A percentile compares a stretch with the other conserved stretches of the same genome.
These are phyloP conservation scores for Xylaria scruposa DNA, from an alignment of 495 filamentous ascomycete species.

Conservation along the genomic window DNA sequence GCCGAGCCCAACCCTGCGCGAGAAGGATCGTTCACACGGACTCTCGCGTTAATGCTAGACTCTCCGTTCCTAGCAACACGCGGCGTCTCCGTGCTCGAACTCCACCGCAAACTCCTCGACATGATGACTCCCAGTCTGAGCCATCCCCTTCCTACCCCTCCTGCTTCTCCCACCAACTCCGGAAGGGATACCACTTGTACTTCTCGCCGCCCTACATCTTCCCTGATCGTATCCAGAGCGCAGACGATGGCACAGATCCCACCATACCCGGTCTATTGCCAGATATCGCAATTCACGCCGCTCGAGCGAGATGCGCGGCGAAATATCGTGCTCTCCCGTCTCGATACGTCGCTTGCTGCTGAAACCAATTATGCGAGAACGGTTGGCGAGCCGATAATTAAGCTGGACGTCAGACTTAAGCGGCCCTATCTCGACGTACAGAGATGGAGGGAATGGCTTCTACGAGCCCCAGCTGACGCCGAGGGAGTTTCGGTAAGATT, in stretches of 20 bases:
- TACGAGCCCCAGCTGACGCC: slow-evolving; percentile 10
- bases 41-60: slow-evolving; percentile 17
- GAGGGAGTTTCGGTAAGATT: neutral
- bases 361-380: neutral
- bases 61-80: slow-evolving; percentile 4
- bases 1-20: neutral
- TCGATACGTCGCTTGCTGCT: neutral
- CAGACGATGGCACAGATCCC: neutral
- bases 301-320: neutral
- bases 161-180: neutral
- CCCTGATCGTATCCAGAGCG: neutral
- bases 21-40: slow-evolving; percentile 22
- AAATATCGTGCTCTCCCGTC: slow-evolving; percentile 19
- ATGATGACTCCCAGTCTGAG: neutral
- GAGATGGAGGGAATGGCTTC: slow-evolving; percentile 23
- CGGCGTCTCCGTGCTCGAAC: slow-evolving; percentile 19
- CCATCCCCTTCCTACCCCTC: neutral
- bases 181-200: neutral
- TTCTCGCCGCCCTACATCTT: no score
- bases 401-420: slow-evolving; percentile 5
- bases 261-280: slow-evolving; percentile 17
- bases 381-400: neutral
- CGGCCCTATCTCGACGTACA: slow-evolving; percentile 18
- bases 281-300: neutral
- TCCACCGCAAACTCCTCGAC: slow-evolving; percentile 27